Base-by-base conservation (phyloP, 2,329 filamentous ascomycete genomes). In the Fusarium verrucosum region DNA sequence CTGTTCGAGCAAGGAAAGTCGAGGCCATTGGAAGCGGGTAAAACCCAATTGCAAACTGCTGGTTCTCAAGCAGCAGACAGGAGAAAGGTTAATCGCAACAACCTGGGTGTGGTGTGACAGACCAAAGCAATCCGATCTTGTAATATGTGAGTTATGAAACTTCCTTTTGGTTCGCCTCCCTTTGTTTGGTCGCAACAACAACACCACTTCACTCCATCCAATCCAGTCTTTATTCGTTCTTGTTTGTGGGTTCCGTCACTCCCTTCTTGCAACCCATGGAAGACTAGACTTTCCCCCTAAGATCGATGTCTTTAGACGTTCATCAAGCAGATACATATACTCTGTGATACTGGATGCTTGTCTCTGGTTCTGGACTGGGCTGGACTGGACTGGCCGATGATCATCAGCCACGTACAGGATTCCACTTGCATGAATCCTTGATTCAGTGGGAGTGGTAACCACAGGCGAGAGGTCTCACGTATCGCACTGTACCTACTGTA, bases 111-210 rank as follows among this genome's bases (percentile, higher is more conserved):
- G 33, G 44, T 63, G 47, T 45, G 43, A 66, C 51, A 42, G 20
- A 41, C 17, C 45, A 49, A 59, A 22, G 45, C 59, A 36, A 47
- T 32, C 45, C 30, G 25, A 30, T 32, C 53, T 50, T 65, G 66
- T 61, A 57, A 65, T 17, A 70, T 33, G 69, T 71, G 58, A 71
- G 69, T 67, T 62, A 37, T 65, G 45, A 45, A 28, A 47, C 60
- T 62, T 67, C 38, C 38, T 44, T 37, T 41, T 55, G 36, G 46
- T 54, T 36, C 45, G 23, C 40, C 62, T 50, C 40, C 57, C 58
- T 40, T 49, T 62, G 42, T 37, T 42, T 60, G 42, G 40, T 47
- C 40, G 32, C 33, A 61, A 43, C 44, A 55, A 57, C 40, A 54
- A 41, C 42, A 45, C 42, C 56, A 45, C 44, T 45, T 22, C 56